These are phyloP conservation scores for Nakaseomyces delphensis DNA, from an alignment of 1,139 yeast species.

Conservation along the genomic window DNA sequence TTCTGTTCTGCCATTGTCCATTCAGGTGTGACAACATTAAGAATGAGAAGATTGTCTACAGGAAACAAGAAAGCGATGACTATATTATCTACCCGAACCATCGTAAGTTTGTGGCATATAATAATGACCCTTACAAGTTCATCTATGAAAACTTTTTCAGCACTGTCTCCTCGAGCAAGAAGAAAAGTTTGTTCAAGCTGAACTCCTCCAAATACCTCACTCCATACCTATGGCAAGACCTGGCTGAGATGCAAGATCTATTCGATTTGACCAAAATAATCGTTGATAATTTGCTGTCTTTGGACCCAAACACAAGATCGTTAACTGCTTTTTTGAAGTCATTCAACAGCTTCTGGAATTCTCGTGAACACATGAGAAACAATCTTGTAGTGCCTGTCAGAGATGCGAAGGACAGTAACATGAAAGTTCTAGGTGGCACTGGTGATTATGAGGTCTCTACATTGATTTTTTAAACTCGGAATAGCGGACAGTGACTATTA, in stretches of 20 bases:
- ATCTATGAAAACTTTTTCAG: conserved; percentile 19
- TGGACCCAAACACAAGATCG: conserved; percentile 16
- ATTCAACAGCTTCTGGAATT: conserved; percentile 4
- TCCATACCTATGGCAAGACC: conserved; percentile 15
- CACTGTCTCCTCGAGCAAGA: conserved; percentile 2
- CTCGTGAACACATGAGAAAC: not conserved
- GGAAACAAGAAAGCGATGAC: conserved; percentile 1
- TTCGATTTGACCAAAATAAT: conserved; percentile 16
- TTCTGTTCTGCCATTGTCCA: conserved; percentile 81
- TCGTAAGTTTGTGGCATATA: conserved; percentile 20
- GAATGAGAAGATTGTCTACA: conserved; percentile 15
- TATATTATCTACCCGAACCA: conserved; percentile 8
- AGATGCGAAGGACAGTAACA: not conserved
- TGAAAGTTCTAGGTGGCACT: not conserved
- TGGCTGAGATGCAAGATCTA: conserved; percentile 12
- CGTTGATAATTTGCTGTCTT: conserved; percentile 14
- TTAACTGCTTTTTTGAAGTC: conserved; percentile 11
- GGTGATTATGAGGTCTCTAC: not conserved
- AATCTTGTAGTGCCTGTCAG: not conserved
- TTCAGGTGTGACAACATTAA: conserved; percentile 47
- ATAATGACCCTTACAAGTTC: conserved; percentile 20
- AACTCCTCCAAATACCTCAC: conserved; percentile 3
- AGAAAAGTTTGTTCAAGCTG: not conserved
- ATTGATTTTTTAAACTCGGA: not conserved
- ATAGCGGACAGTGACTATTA: too few species aligned